A percentile compares a stretch with the other conserved stretches of the same genome.
These are phyloP conservation scores for Ophiostoma australiae DNA, from an alignment of 2,329 filamentous ascomycete genomes.

Conservation along the genomic window DNA sequence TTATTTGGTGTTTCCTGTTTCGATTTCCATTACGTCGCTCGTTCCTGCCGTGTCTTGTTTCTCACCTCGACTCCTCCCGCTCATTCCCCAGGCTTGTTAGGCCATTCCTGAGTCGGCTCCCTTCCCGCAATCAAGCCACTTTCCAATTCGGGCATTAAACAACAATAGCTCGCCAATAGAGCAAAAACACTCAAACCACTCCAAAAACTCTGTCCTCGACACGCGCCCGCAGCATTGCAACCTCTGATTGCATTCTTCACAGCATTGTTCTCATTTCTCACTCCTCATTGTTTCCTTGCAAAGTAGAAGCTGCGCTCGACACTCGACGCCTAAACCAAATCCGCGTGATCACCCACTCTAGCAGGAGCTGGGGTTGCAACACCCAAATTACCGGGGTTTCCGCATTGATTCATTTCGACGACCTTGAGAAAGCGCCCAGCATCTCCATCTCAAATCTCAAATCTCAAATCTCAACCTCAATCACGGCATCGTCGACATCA, in stretches of 20 bases:
- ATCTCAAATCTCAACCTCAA: not conserved
- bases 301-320: not conserved
- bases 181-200: not conserved
- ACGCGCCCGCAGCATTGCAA: not conserved
- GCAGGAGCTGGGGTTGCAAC: not conserved
- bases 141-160: not conserved
- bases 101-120: not conserved
- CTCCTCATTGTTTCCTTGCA: not conserved
- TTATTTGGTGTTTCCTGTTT: not conserved
- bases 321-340: not conserved
- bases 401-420: slow-evolving; percentile 5
- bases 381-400: slow-evolving; percentile 13
- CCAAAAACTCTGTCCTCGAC: not conserved
- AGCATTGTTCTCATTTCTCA: not conserved
- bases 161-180: not conserved
- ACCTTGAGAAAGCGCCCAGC: not conserved
- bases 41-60: not conserved
- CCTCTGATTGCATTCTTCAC: not conserved
- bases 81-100: not conserved
- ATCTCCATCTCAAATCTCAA: not conserved
- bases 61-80: slow-evolving; percentile 1
- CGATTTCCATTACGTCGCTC: not conserved
- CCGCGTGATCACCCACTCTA: not conserved
- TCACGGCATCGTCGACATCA: slow-evolving; percentile 3
- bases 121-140: slow-evolving; percentile 1